These are phyloP conservation scores for Chaetomium cochliodes DNA, from an alignment of 495 filamentous ascomycete species.

Conservation along the genomic window DNA sequence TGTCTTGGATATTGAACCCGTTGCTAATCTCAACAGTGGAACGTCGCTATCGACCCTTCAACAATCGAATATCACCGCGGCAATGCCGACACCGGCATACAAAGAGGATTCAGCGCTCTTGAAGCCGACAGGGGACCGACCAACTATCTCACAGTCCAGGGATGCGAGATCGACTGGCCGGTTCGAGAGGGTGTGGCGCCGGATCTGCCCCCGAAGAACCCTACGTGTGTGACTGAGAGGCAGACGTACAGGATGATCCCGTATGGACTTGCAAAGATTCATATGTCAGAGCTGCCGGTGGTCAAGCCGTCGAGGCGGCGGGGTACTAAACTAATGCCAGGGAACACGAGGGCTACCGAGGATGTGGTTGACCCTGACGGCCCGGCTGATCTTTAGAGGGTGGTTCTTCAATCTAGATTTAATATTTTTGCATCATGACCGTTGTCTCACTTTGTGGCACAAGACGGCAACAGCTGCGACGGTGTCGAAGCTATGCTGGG, in stretches of 20 bases:
- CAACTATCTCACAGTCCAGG: background rate
- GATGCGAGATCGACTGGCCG: background rate
- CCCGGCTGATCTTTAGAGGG: background rate
- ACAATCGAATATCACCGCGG: background rate
- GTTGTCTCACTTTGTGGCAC: too few species aligned
- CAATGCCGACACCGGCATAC: background rate
- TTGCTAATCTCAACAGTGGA: background rate
- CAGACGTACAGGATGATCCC: background rate
- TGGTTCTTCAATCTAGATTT: background rate
- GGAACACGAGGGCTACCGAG: background rate
- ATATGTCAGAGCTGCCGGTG: background rate
- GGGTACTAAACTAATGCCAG: background rate
- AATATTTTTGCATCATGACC: background rate
- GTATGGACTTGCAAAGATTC: background rate
- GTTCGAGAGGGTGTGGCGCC: background rate
- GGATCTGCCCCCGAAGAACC: background rate
- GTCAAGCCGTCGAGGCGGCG: background rate
- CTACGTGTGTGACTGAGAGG: background rate
- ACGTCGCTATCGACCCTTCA: background rate
- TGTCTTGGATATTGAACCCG: too few species aligned
- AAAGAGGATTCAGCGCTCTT: background rate
- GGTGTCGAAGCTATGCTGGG: too few species aligned
- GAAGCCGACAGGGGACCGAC: background rate
- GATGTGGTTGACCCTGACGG: background rate
- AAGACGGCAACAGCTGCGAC: too few species aligned